These are phyloP conservation scores for Circinella minor DNA, from an alignment of 371 early-diverging fungal species.

Conservation along the genomic window DNA sequence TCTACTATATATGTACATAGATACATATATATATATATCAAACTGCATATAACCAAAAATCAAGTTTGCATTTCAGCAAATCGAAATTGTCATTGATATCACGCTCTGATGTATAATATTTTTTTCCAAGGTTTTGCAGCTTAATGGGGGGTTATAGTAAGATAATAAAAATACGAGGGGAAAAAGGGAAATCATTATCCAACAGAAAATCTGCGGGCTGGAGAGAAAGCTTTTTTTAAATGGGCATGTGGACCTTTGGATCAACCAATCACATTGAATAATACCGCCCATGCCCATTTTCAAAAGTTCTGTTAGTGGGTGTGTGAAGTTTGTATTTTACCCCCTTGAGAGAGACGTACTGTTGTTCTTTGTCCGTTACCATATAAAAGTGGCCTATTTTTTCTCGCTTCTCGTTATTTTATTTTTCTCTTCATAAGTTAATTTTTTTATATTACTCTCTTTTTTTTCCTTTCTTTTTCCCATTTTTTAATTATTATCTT, in stretches of 20 bases:
- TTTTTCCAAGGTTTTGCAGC: background rate
- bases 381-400: background rate
- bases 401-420: background rate
- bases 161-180: background rate
- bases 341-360: background rate
- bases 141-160: background rate
- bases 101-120: background rate
- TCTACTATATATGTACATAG: too few species aligned
- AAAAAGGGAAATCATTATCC: background rate
- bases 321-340: background rate
- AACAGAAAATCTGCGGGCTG: background rate
- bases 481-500: constrained; percentile 4
- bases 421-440: background rate
- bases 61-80: background rate
- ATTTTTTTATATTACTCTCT: background rate
- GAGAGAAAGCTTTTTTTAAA: background rate
- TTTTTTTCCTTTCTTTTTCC: constrained; percentile 9
- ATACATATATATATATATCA: too few species aligned
- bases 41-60: too few species aligned
- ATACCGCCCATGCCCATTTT: constrained; percentile 6
- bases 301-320: background rate
- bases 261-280: background rate
- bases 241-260: background rate
- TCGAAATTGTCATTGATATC: constrained; percentile 4
- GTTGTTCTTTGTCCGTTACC: too few species aligned